phyloP scores from a whole-genome alignment of 2,329 filamentous ascomycete genomes.

The Neoascochyta sp. region DNA sequence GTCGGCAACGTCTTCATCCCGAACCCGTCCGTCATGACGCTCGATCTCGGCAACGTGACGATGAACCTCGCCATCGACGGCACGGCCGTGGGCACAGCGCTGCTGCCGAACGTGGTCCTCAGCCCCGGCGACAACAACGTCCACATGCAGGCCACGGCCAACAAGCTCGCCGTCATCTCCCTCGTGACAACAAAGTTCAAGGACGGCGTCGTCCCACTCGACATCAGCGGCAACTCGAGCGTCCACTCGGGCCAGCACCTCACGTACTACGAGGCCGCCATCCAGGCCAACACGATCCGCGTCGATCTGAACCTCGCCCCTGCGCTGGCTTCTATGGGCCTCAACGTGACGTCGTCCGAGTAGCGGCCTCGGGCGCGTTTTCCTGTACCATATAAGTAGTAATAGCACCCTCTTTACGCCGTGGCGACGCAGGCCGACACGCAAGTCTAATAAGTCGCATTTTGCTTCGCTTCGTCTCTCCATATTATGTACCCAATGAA shows the following conservation, averaged over 20 bases:
- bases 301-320: constrained; percentile 48
- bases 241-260: constrained; percentile 51
- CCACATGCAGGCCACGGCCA: constrained; percentile 53
- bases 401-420: too few species aligned
- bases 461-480: too few species aligned
- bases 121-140: constrained; percentile 56
- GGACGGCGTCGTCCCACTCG: constrained; percentile 53
- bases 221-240: constrained; percentile 53
- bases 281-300: constrained; percentile 51
- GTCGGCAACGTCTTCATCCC: constrained; percentile 57
- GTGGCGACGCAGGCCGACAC: too few species aligned
- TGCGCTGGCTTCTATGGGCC: constrained; percentile 24
- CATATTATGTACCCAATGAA: too few species aligned
- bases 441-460: too few species aligned
- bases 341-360: constrained; percentile 29
- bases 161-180: constrained; percentile 49
- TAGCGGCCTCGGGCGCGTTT: too few species aligned
- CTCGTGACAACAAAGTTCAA: constrained; percentile 50
- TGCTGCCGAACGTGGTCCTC: constrained; percentile 57
- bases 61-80: constrained; percentile 58
- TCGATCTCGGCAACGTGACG: constrained; percentile 64
- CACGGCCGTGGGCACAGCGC: constrained; percentile 52
- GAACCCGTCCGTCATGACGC: constrained; percentile 61
- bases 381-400: too few species aligned
- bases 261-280: constrained; percentile 55